Evolutionary conservation across 192 early-diverging fungal genomes (phyloP).

Genomic region (Backusella morwellensis): DNA sequence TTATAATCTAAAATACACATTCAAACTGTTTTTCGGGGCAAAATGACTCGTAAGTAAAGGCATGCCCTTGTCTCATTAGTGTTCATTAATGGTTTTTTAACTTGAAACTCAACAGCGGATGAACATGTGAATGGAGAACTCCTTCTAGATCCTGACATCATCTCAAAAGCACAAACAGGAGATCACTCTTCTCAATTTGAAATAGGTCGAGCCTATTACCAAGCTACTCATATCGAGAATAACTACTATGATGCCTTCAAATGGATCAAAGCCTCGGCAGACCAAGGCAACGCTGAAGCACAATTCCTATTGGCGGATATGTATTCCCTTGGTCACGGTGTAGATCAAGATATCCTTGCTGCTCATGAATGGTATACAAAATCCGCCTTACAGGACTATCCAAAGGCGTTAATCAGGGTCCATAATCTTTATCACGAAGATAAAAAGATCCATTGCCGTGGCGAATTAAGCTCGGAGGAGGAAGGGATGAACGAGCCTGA

Average conservation of each 20-base stretch:
- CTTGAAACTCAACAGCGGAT: too few species aligned
- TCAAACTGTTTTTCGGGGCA: too few species aligned
- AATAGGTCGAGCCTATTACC: neutral
- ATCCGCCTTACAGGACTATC: neutral
- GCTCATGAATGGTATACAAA: neutral
- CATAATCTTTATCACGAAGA: neutral
- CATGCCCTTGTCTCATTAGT: too few species aligned
- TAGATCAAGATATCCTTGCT: neutral
- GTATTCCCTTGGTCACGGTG: neutral
- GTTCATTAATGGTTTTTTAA: too few species aligned
- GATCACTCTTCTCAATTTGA: neutral
- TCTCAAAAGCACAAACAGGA: neutral
- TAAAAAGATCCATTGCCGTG: neutral
- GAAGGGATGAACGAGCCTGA: neutral
- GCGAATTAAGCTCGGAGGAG: neutral
- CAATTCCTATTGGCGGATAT: neutral
- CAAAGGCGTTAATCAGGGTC: neutral
- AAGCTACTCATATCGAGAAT: neutral
- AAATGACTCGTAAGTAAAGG: too few species aligned
- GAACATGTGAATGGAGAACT: neutral
- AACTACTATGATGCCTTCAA: neutral
- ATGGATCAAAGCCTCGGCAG: neutral
- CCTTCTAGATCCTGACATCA: neutral
- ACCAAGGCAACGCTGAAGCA: neutral
- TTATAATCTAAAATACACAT: too few species aligned